phyloP scores from a whole-genome alignment of 257 asterid species.

The Solanum chilense region DNA sequence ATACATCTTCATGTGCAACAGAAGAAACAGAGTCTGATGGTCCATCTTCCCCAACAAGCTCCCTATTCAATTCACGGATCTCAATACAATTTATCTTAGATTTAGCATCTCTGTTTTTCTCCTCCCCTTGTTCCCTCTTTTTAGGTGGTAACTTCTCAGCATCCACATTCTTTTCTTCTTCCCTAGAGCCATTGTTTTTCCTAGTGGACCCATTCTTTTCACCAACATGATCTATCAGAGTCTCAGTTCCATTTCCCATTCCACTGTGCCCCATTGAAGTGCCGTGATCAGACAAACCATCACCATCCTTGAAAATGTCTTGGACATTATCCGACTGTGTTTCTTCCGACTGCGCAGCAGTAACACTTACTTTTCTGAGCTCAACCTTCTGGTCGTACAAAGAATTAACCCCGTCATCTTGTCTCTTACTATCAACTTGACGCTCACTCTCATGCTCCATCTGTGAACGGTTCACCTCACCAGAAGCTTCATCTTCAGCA shows the following conservation, averaged over 20 bases:
- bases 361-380: constrained; percentile 11
- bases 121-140: constrained; percentile 34
- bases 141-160: constrained; percentile 28
- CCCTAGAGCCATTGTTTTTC: constrained; percentile 27
- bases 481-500: constrained; percentile 32
- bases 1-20: constrained; percentile 20
- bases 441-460: constrained; percentile 20
- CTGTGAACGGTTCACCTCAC: constrained; percentile 17
- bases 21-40: constrained; percentile 12
- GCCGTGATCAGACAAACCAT: constrained; percentile 29
- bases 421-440: constrained; percentile 10
- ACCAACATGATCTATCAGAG: constrained; percentile 19
- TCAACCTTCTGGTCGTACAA: constrained; percentile 22
- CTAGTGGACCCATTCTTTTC: constrained; percentile 11
- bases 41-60: constrained; percentile 27
- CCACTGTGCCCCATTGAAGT: constrained; percentile 11
- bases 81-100: constrained; percentile 25
- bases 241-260: constrained; percentile 23
- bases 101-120: constrained; percentile 19
- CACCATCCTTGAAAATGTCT: constrained; percentile 13
- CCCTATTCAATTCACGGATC: constrained; percentile 15
- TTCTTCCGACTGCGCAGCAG: constrained; percentile 28
- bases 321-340: constrained; percentile 23
- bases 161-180: constrained; percentile 20
- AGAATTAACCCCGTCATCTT: constrained; percentile 13